Percentiles rank a stretch among this genome's conserved stretches.
These are phyloP conservation scores for Scutellaria galericulata DNA, from an alignment of 257 asterid genomes.

Conservation along the genomic window DNA sequence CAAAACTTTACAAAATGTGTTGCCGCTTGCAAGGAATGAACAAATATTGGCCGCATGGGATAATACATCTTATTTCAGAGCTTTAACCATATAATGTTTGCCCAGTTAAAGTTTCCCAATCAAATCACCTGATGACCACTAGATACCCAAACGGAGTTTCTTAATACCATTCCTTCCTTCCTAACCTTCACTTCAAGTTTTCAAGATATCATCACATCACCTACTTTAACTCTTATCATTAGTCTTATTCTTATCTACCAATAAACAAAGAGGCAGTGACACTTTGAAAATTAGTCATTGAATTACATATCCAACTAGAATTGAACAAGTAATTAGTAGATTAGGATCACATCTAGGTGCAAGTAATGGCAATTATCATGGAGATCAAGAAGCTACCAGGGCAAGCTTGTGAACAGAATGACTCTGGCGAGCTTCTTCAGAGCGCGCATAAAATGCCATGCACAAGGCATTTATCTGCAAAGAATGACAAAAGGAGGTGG, in stretches of 20 bases:
- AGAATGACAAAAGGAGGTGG: constrained; percentile 15
- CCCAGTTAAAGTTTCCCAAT: constrained; percentile 5
- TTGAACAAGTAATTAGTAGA: constrained; percentile 6
- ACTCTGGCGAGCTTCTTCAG: constrained; percentile 97
- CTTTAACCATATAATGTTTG: neutral
- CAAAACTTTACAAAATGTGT: constrained; percentile 17
- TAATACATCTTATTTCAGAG: constrained; percentile 8
- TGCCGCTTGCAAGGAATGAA: constrained; percentile 12
- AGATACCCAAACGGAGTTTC: neutral
- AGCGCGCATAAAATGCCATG: constrained; percentile 98
- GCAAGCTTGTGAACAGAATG: constrained; percentile 98
- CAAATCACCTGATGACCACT: constrained; percentile 1
- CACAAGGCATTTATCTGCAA: constrained; percentile 92
- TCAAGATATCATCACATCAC: constrained; percentile 21
- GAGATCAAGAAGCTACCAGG: constrained; percentile 57
- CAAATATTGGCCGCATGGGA: neutral
- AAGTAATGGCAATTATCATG: constrained; percentile 28
- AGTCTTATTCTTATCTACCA: constrained; percentile 4
- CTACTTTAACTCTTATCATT: neutral
- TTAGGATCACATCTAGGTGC: constrained; percentile 30
- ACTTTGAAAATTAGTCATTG: constrained; percentile 1
- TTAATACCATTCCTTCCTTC: neutral
- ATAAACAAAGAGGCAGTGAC: constrained; percentile 8
- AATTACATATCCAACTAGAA: constrained; percentile 8
- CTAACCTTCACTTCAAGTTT: constrained; percentile 6